These are phyloP conservation scores for Solanum virginianum DNA, from an alignment of 257 asterid species.

Conservation along the genomic window DNA sequence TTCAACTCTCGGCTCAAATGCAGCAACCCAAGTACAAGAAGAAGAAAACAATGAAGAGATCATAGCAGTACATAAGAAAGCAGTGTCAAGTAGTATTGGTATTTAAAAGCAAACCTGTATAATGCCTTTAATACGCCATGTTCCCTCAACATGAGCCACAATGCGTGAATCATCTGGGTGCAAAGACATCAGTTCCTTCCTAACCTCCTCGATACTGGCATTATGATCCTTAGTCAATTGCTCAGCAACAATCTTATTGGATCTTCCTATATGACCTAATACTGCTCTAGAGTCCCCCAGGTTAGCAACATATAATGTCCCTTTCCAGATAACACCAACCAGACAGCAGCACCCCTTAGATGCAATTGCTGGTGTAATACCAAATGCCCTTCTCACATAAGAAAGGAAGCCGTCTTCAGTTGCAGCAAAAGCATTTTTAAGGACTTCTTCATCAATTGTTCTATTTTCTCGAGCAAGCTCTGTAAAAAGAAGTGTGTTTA, in stretches of 20 bases:
- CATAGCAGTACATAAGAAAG: too few species aligned
- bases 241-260: constrained; percentile 45
- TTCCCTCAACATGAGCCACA: constrained; percentile 37
- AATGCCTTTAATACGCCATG: constrained; percentile 82
- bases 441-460: constrained; percentile 36
- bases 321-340: constrained; percentile 65
- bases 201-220: constrained; percentile 50
- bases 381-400: constrained; percentile 35
- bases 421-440: constrained; percentile 38
- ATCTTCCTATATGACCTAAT: constrained; percentile 36
- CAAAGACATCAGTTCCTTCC: constrained; percentile 42
- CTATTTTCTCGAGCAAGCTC: constrained; percentile 56
- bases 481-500: constrained; percentile 13
- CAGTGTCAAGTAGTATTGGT: too few species aligned
- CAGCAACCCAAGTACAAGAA: too few species aligned
- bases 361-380: constrained; percentile 32
- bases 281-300: constrained; percentile 90
- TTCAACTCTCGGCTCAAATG: too few species aligned
- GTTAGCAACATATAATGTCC: constrained; percentile 50
- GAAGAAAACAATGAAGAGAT: too few species aligned
- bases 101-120: constrained; percentile 42
- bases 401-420: constrained; percentile 56
- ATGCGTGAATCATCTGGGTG: constrained; percentile 64
- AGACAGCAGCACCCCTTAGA: constrained; percentile 72
- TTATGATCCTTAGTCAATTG: constrained; percentile 75